Evolutionary conservation across 352 stramenopile species (phyloP).

Genomic region (Phytophthora lateralis): DNA sequence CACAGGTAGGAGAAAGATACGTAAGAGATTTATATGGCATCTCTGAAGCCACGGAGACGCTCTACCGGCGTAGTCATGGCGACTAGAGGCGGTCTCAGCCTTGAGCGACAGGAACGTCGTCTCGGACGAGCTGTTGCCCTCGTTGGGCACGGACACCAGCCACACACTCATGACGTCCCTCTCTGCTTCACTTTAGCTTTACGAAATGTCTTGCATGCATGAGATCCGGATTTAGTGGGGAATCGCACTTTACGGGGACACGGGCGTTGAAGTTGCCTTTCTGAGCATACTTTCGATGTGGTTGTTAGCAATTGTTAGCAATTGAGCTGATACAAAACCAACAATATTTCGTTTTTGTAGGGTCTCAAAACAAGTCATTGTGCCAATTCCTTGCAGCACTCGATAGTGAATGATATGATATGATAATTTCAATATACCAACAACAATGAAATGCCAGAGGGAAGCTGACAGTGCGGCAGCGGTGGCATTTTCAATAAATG

Average conservation of each 20-base stretch:
- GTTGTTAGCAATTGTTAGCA: too few species aligned
- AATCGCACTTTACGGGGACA: constrained; percentile 7
- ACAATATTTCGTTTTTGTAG: too few species aligned
- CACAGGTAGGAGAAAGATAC: constrained; percentile 4
- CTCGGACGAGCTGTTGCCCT: constrained; percentile 79
- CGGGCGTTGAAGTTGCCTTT: neutral
- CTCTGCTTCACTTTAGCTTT: constrained; percentile 21
- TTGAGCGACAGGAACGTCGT: constrained; percentile 88
- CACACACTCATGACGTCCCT: constrained; percentile 57
- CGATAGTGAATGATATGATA: too few species aligned
- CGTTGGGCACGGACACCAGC: constrained; percentile 87
- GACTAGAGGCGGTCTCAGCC: constrained; percentile 79
- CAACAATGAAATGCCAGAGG: too few species aligned
- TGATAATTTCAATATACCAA: too few species aligned
- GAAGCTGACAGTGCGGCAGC: too few species aligned
- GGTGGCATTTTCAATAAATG: too few species aligned
- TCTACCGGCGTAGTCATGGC: constrained; percentile 80
- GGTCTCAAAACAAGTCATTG: too few species aligned
- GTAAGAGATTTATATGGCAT: constrained; percentile 1
- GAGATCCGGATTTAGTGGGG: constrained; percentile 14
- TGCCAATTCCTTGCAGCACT: too few species aligned
- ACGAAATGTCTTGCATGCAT: constrained; percentile 22
- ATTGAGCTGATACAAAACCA: too few species aligned
- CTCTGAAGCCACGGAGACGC: neutral
- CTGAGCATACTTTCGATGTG: too few species aligned